A percentile compares a stretch with the other conserved stretches of the same genome.
phyloP scores from a whole-genome alignment of 441 rosid species.

The Bocquillonia castaneifolia region DNA sequence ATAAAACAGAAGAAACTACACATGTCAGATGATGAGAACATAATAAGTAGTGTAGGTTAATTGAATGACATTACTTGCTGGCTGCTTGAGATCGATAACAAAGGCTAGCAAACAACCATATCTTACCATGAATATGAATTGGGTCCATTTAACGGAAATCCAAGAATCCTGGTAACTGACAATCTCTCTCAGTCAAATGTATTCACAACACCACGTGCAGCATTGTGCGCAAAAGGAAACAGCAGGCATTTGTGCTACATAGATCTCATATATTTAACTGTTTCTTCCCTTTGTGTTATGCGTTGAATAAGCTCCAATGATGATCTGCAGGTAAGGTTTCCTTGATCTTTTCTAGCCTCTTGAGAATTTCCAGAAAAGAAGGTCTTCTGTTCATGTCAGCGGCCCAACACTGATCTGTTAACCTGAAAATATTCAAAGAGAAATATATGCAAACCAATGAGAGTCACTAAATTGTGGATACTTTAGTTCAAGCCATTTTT shows the following conservation, averaged over 20 bases:
- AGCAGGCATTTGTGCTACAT: constrained; percentile 15
- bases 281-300: constrained; percentile 28
- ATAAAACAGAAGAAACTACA: constrained; percentile 4
- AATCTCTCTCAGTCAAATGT: constrained; percentile 23
- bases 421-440: constrained; percentile 33
- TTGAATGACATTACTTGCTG: constrained; percentile 4
- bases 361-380: constrained; percentile 85
- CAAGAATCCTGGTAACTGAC: constrained; percentile 16
- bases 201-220: constrained; percentile 28
- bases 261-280: constrained; percentile 14
- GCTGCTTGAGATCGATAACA: constrained; percentile 10
- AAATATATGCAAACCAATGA: constrained; percentile 19
- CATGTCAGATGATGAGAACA: not conserved
- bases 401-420: constrained; percentile 81
- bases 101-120: constrained; percentile 6
- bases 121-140: constrained; percentile 16
- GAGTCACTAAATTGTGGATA: not conserved
- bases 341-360: constrained; percentile 86
- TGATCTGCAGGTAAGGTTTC: constrained; percentile 64
- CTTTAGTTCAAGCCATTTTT: not conserved
- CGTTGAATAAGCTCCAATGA: constrained; percentile 75
- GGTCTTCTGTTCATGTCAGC: constrained; percentile 87
- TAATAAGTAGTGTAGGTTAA: not conserved
- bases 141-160: constrained; percentile 16
- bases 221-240: constrained; percentile 11